These are phyloP conservation scores for Melocanna baccifera DNA, from an alignment of 176 grass and related monocot genomes.

Conservation along the genomic window DNA sequence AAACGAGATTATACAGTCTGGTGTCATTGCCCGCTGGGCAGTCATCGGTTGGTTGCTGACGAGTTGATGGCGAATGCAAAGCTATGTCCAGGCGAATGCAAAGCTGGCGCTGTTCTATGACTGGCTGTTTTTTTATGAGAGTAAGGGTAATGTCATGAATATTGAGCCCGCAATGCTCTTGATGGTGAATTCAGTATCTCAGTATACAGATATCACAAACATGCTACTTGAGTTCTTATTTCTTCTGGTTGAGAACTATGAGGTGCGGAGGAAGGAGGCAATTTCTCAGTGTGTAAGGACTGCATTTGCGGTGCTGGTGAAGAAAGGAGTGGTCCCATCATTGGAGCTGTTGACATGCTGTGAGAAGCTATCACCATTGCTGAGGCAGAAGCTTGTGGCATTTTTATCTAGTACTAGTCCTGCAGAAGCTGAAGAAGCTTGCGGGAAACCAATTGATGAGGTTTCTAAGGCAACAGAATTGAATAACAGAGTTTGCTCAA, in stretches of 20 bases:
- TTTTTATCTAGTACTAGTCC: conserved; percentile 32
- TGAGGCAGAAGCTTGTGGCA: conserved; percentile 64
- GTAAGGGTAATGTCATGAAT: conserved; percentile 62
- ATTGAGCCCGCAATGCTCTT: conserved; percentile 92
- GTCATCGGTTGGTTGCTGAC: conserved; percentile 84
- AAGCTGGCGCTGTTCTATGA: conserved; percentile 88
- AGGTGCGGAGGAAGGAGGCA: conserved; percentile 51
- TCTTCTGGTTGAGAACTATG: conserved; percentile 86
- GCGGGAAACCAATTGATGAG: background rate
- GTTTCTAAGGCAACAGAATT: conserved; percentile 22
- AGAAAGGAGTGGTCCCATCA: conserved; percentile 59
- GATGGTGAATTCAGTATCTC: conserved; percentile 78
- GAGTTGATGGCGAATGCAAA: conserved; percentile 55
- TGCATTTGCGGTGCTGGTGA: conserved; percentile 50
- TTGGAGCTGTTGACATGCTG: conserved; percentile 61
- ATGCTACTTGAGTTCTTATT: conserved; percentile 88
- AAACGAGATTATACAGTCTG: conserved; percentile 65
- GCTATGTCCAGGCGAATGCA: conserved; percentile 64
- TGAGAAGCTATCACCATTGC: conserved; percentile 52
- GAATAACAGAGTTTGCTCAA: conserved; percentile 37
- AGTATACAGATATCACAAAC: conserved; percentile 74
- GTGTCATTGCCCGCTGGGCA: conserved; percentile 74
- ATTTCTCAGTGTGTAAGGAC: conserved; percentile 47
- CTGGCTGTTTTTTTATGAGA: conserved; percentile 79
- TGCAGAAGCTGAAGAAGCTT: conserved; percentile 29